phyloP scores from a whole-genome alignment of 495 filamentous ascomycete genomes.

The Friedmanniomyces simplex region DNA sequence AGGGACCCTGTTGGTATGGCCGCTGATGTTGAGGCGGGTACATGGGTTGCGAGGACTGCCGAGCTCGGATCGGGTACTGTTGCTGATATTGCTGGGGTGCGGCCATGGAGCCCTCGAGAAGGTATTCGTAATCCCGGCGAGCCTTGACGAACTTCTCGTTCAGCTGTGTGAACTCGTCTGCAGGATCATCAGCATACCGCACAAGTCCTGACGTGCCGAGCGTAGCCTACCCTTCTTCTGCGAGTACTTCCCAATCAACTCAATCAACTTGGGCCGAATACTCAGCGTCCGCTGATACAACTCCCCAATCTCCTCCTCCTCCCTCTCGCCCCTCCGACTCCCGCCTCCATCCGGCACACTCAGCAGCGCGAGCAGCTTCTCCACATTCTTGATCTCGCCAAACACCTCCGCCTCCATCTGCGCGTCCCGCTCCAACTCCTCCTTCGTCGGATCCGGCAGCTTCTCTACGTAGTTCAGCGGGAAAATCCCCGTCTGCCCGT shows the following conservation, averaged over 20 bases:
- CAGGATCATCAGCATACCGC: conserved; percentile 4
- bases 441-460: conserved; percentile 81
- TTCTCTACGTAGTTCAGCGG: conserved; percentile 99
- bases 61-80: conserved; percentile 53
- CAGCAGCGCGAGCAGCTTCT: conserved; percentile 85
- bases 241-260: conserved; percentile 97
- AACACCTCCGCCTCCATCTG: conserved; percentile 98
- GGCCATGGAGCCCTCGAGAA: conserved; percentile 94
- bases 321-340: conserved; percentile 26
- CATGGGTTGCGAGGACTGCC: conserved; percentile 46
- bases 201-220: not conserved
- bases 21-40: conserved; percentile 18
- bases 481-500: conserved; percentile 94
- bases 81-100: conserved; percentile 48
- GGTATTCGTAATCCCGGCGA: conserved; percentile 83
- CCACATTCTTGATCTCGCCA: conserved; percentile 96
- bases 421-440: conserved; percentile 90
- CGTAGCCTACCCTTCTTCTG: conserved; percentile 79
- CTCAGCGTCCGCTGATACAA: conserved; percentile 89
- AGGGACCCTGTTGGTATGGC: conserved; percentile 44
- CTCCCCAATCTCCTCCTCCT: conserved; percentile 56
- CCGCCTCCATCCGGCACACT: conserved; percentile 56
- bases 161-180: conserved; percentile 94
- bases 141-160: conserved; percentile 99
- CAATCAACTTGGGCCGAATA: conserved; percentile 93